Percentiles rank a stretch among this genome's conserved stretches.
phyloP scores from a whole-genome alignment of 2,329 filamentous ascomycete species.

The Penicillium sp. region DNA sequence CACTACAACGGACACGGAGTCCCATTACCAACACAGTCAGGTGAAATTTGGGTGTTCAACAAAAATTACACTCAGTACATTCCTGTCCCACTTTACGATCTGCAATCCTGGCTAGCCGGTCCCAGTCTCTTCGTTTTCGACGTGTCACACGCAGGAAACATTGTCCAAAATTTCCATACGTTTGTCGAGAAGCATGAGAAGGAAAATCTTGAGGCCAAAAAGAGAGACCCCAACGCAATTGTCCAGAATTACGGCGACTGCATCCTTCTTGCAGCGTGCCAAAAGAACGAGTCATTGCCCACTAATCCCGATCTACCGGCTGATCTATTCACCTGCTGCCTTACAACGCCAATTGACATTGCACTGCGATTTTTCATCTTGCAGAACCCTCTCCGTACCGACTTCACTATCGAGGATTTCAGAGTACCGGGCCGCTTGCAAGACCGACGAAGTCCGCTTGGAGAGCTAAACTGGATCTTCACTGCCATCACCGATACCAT shows the following conservation, averaged over 20 bases:
- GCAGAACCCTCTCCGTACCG: constrained; percentile 72
- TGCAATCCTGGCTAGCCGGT: constrained; percentile 93
- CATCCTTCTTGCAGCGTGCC: constrained; percentile 90
- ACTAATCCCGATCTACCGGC: constrained; percentile 92
- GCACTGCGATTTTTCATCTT: constrained; percentile 94
- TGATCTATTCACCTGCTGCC: constrained; percentile 91
- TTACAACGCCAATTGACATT: constrained; percentile 97
- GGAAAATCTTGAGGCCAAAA: constrained; percentile 74
- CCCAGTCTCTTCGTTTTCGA: constrained; percentile 98
- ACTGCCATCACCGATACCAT: constrained; percentile 99
- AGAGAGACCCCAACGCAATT: constrained; percentile 68
- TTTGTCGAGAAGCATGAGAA: constrained; percentile 94
- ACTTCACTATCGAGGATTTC: constrained; percentile 74
- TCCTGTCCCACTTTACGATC: constrained; percentile 88
- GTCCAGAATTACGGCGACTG: constrained; percentile 71
- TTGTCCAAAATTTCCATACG: constrained; percentile 89
- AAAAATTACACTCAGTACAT: constrained; percentile 99
- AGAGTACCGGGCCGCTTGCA: constrained; percentile 88
- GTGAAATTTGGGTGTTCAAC: constrained; percentile 99
- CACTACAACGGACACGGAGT: constrained; percentile 99
- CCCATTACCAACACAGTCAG: constrained; percentile 88
- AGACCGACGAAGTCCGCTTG: constrained; percentile 87
- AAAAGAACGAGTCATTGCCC: constrained; percentile 84
- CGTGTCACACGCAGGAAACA: constrained; percentile 93
- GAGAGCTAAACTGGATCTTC: constrained; percentile 98